Conservation (phyloP, 2,329 filamentous ascomycete genomes). For the Phaeoacremonium minimum region DNA sequence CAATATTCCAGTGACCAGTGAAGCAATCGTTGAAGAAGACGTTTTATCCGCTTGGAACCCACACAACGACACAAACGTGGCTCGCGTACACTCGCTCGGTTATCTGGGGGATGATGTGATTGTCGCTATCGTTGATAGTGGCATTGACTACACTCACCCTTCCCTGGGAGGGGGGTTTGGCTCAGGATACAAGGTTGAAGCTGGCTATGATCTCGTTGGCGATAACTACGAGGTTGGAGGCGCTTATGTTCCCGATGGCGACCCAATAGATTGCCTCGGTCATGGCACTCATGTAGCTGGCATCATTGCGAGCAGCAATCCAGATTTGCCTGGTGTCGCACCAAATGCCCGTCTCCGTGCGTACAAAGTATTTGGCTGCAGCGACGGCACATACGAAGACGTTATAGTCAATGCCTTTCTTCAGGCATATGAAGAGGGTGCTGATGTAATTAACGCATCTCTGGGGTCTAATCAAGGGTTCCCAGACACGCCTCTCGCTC, state of each 20-base stretch:
- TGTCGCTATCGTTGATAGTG: slow-evolving; percentile 21
- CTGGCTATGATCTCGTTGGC: slow-evolving; percentile 30
- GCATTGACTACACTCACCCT: slow-evolving; percentile 32
- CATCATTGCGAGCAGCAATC: slow-evolving; percentile 8
- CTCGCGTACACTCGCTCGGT: neutral
- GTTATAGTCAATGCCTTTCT: slow-evolving; percentile 4
- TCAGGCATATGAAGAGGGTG: neutral
- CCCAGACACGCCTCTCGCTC: neutral
- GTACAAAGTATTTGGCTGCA: slow-evolving; percentile 21
- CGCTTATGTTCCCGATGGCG: slow-evolving; percentile 22
- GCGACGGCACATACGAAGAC: slow-evolving; percentile 2
- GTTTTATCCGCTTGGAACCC: slow-evolving; percentile 2
- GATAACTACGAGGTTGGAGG: slow-evolving; percentile 16
- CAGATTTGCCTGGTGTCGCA: slow-evolving; percentile 21
- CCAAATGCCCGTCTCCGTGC: slow-evolving; percentile 25
- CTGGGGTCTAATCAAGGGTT: neutral
- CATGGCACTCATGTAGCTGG: slow-evolving; percentile 22
- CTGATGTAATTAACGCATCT: neutral
- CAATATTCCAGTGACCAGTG: neutral
- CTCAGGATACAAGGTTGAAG: slow-evolving; percentile 26
- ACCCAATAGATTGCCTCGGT: slow-evolving; percentile 24
- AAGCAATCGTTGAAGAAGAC: neutral
- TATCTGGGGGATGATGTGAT: neutral
- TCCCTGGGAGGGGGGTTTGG: slow-evolving; percentile 35
- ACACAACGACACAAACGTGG: neutral